Conservation (phyloP, 108 stramenopile genomes). For the Aurantiochytrium sp. region DNA sequence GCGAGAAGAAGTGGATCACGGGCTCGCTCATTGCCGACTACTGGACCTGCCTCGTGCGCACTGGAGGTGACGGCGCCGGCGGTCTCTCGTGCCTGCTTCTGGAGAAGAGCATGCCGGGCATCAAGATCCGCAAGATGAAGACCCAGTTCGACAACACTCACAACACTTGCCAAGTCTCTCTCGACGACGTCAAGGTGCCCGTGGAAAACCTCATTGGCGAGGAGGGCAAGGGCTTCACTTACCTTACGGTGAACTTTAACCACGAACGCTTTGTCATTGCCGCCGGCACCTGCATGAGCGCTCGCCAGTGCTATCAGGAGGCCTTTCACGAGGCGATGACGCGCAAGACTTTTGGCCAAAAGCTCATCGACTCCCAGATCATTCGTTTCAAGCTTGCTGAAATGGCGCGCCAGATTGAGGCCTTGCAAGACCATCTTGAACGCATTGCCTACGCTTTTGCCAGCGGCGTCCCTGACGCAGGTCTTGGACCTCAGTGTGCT, state of each 20-base stretch:
- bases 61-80: constrained; percentile 23
- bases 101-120: constrained; percentile 34
- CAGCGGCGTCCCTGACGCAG: neutral
- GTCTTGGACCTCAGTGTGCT: neutral
- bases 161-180: constrained; percentile 25
- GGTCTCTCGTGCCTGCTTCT: constrained; percentile 37
- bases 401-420: constrained; percentile 29
- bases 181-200: constrained; percentile 45
- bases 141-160: constrained; percentile 38
- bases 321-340: constrained; percentile 25
- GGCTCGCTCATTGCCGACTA: constrained; percentile 32
- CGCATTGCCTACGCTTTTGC: neutral
- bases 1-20: constrained; percentile 44
- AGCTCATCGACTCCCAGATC: constrained; percentile 28
- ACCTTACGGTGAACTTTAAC: constrained; percentile 36
- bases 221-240: constrained; percentile 40
- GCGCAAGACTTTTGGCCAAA: constrained; percentile 42
- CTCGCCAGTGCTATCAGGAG: constrained; percentile 22
- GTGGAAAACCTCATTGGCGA: constrained; percentile 26
- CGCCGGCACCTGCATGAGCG: constrained; percentile 28
- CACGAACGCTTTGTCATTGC: constrained; percentile 35
- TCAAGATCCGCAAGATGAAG: constrained; percentile 40
- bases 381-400: constrained; percentile 42
- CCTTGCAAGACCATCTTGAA: neutral
- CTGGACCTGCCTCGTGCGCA: constrained; percentile 38